Evolutionary conservation across 2,329 filamentous ascomycete species (phyloP).

Genomic region (Fusarium lateritium): DNA sequence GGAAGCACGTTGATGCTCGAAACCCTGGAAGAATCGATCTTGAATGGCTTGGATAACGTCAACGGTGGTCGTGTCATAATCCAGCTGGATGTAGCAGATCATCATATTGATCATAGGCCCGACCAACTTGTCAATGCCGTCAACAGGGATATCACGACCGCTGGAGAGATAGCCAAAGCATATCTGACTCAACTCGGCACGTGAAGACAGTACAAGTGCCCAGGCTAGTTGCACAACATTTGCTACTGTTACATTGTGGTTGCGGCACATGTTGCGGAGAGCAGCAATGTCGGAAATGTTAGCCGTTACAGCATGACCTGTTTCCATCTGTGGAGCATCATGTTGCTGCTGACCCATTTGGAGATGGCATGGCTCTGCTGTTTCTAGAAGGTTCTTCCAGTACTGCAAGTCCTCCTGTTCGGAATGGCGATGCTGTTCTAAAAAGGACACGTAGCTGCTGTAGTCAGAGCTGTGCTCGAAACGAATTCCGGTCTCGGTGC

Average conservation of each 20-base stretch:
- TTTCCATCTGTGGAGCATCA: accelerated
- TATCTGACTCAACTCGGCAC: background rate
- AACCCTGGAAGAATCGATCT: background rate
- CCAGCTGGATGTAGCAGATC: background rate
- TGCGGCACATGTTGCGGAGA: conserved; percentile 2
- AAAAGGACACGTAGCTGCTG: conserved; percentile 2
- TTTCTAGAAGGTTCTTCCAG: background rate
- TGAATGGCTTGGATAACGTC: background rate
- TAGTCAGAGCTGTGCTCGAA: background rate
- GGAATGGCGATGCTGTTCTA: background rate
- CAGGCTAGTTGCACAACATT: conserved; percentile 4
- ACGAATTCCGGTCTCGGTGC: background rate
- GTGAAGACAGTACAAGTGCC: background rate
- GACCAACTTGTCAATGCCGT: background rate
- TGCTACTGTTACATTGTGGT: background rate
- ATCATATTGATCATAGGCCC: conserved; percentile 10
- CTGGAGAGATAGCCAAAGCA: background rate
- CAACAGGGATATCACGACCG: background rate
- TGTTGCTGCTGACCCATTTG: background rate
- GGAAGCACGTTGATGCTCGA: background rate
- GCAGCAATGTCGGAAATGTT: background rate
- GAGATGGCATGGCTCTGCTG: conserved; percentile 1
- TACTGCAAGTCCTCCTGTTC: background rate
- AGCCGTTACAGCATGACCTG: background rate
- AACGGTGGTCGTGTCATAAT: too few relatives aligned